phyloP scores from a whole-genome alignment of 1,284 basidiomycete species.

The Cutaneotrichosporon sp. region DNA sequence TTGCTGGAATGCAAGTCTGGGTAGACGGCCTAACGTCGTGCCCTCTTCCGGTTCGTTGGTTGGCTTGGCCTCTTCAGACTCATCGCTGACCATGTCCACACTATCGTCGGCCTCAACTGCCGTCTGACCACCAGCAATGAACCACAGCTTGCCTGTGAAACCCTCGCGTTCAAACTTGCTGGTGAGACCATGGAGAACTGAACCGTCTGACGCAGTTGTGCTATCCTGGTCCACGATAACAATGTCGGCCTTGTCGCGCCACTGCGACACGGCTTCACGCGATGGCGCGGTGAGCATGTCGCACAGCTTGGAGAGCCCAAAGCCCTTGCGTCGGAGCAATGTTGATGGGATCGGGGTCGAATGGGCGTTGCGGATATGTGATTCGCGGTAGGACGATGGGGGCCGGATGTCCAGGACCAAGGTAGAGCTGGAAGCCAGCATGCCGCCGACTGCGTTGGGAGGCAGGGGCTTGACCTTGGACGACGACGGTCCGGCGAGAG shows the following conservation, averaged over 20 bases:
- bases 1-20: constrained; percentile 32
- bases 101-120: constrained; percentile 27
- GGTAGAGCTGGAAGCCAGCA: constrained; percentile 22
- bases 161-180: constrained; percentile 73
- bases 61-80: not conserved
- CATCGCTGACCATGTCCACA: not conserved
- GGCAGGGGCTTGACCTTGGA: constrained; percentile 24
- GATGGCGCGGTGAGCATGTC: constrained; percentile 65
- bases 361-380: constrained; percentile 66
- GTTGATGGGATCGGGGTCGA: constrained; percentile 91
- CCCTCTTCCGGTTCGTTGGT: not conserved
- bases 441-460: constrained; percentile 9
- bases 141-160: constrained; percentile 61
- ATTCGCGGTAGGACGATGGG: constrained; percentile 63
- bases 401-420: constrained; percentile 83
- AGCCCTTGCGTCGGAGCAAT: constrained; percentile 79
- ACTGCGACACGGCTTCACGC: constrained; percentile 51
- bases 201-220: constrained; percentile 55
- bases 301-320: constrained; percentile 65
- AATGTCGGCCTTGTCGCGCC: constrained; percentile 61
- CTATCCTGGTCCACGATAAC: constrained; percentile 80
- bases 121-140: constrained; percentile 75
- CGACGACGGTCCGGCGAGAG: not conserved
- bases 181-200: constrained; percentile 71
- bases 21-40: constrained; percentile 17